A percentile compares a stretch with the other conserved stretches of the same genome.
Conservation (phyloP, 768 basidiomycete species). For the Tricholoma hemisulphureum region DNA sequence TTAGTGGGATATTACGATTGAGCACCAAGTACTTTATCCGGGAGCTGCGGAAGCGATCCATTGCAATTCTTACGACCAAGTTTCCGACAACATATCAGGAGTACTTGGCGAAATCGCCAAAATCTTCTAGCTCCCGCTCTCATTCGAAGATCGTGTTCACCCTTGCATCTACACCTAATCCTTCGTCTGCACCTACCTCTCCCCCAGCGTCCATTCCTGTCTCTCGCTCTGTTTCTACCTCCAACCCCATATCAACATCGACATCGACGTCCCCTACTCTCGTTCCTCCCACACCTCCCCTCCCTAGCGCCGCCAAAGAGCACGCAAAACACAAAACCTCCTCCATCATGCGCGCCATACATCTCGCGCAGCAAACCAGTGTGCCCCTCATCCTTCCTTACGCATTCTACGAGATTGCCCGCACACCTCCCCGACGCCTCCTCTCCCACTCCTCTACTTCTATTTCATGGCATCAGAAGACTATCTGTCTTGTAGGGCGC, state of each 20-base stretch:
- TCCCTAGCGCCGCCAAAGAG: slow-evolving; percentile 4
- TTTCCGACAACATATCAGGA: slow-evolving; percentile 40
- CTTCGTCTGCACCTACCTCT: not conserved
- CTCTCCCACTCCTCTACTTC: slow-evolving; percentile 35
- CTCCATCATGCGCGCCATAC: slow-evolving; percentile 43
- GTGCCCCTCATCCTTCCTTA: slow-evolving; percentile 45
- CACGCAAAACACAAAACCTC: slow-evolving; percentile 35
- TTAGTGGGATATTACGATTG: slow-evolving; percentile 58
- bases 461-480: slow-evolving; percentile 40
- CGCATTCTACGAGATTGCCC: slow-evolving; percentile 49
- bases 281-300: not conserved
- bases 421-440: slow-evolving; percentile 36
- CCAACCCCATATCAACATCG: not conserved
- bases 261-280: not conserved
- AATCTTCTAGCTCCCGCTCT: slow-evolving; percentile 8
- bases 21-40: slow-evolving; percentile 60
- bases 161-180: not conserved
- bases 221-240: not conserved
- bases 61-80: slow-evolving; percentile 42
- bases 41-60: slow-evolving; percentile 51
- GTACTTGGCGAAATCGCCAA: slow-evolving; percentile 30
- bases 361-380: slow-evolving; percentile 41
- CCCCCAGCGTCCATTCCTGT: not conserved
- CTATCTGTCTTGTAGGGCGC: slow-evolving; percentile 39
- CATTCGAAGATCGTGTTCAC: slow-evolving; percentile 2